phyloP scores from a whole-genome alignment of 1,284 basidiomycete genomes.

The Tausonia pullulans region DNA sequence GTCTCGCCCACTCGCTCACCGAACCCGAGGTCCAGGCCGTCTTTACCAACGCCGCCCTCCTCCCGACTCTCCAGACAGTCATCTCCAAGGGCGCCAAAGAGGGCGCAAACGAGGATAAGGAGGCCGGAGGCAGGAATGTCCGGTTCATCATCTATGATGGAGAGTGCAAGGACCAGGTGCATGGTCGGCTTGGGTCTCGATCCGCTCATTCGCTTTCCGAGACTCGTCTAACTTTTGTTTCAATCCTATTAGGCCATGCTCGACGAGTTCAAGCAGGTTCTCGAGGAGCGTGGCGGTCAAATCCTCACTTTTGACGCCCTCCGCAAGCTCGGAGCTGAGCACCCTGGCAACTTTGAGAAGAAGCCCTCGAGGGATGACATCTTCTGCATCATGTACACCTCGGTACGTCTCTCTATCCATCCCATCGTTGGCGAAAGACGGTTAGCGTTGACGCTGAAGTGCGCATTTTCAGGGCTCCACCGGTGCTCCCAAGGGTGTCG shows the following conservation, averaged over 20 bases:
- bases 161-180: conserved; percentile 37
- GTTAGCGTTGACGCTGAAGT: not conserved
- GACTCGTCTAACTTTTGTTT: not conserved
- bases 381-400: conserved; percentile 66
- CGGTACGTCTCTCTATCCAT: not conserved
- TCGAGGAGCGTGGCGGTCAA: conserved; percentile 41
- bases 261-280: conserved; percentile 44
- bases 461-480: conserved; percentile 81
- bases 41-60: conserved; percentile 82
- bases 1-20: conserved; percentile 76
- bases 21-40: conserved; percentile 77
- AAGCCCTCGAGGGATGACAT: conserved; percentile 53
- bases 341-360: conserved; percentile 43
- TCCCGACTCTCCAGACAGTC: conserved; percentile 53
- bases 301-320: conserved; percentile 56
- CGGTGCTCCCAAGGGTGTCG: conserved; percentile 81
- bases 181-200: conserved; percentile 1
- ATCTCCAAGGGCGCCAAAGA: conserved; percentile 44
- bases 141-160: conserved; percentile 78
- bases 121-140: conserved; percentile 39
- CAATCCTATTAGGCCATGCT: conserved; percentile 32
- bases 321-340: conserved; percentile 46
- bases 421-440: not conserved
- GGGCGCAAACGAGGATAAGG: conserved; percentile 10
- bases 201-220: not conserved